Evolutionary conservation across 139 green algal species (phyloP).

Genomic region (Chlamydomonas applanata): DNA sequence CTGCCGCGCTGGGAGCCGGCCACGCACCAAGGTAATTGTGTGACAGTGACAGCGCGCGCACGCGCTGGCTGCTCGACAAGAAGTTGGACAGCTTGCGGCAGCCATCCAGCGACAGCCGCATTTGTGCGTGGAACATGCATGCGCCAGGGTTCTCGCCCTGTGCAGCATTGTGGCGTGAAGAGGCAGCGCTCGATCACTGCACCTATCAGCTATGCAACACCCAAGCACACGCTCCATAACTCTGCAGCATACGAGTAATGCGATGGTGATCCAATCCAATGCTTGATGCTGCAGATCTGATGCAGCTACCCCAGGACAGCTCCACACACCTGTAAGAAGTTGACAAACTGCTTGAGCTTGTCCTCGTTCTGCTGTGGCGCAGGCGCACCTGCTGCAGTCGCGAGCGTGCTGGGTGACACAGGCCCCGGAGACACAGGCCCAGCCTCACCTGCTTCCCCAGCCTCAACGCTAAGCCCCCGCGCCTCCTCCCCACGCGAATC

Average conservation of each 20-base stretch:
- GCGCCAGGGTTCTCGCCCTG: slow-evolving; percentile 33
- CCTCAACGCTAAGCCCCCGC: neutral
- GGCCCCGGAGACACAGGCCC: neutral
- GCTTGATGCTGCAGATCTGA: too few relatives aligned
- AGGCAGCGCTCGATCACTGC: too few relatives aligned
- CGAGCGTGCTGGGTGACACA: too few relatives aligned
- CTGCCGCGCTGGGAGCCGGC: too few relatives aligned
- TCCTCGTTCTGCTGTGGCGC: slow-evolving; percentile 5
- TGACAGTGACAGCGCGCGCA: slow-evolving; percentile 47
- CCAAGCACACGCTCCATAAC: too few relatives aligned
- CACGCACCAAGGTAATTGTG: slow-evolving; percentile 49
- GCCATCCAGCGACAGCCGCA: slow-evolving; percentile 49
- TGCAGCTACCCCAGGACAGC: too few relatives aligned
- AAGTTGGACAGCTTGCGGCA: slow-evolving; percentile 49
- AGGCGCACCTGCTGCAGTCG: neutral
- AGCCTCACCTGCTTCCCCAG: neutral
- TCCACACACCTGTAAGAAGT: slow-evolving; percentile 39
- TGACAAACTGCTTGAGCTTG: slow-evolving; percentile 41
- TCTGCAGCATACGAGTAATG: too few relatives aligned
- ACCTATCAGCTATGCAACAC: too few relatives aligned
- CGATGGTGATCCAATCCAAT: too few relatives aligned
- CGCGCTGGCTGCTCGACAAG: slow-evolving; percentile 23
- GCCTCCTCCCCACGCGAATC: neutral
- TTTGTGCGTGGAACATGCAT: slow-evolving; percentile 56
- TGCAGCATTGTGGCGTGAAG: too few relatives aligned